A percentile compares a stretch with the other conserved stretches of the same genome.
phyloP scores from a whole-genome alignment of 495 filamentous ascomycete species.

The Podospora tetraspora region DNA sequence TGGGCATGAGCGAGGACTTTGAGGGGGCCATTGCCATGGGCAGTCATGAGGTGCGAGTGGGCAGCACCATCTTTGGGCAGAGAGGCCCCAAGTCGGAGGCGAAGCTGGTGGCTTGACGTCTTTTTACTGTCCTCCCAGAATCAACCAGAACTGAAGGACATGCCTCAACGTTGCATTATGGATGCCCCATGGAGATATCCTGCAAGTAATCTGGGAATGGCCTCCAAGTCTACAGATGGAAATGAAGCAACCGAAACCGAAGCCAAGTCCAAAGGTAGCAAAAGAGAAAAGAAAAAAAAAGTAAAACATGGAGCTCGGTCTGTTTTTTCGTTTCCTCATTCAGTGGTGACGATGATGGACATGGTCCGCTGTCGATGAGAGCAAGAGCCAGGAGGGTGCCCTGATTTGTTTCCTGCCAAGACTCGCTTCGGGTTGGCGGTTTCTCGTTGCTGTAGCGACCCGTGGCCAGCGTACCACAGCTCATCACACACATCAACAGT shows the following conservation, averaged over 20 bases:
- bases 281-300: background rate
- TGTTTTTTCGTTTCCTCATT: background rate
- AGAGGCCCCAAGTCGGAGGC: conserved; percentile 69
- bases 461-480: background rate
- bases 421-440: background rate
- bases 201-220: too few relatives aligned
- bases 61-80: conserved; percentile 87
- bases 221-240: too few relatives aligned
- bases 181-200: too few relatives aligned
- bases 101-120: conserved; percentile 41
- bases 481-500: conserved; percentile 27
- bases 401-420: background rate
- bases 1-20: conserved; percentile 91
- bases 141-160: background rate
- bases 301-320: background rate
- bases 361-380: background rate
- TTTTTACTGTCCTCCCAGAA: too few relatives aligned
- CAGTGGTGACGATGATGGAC: background rate
- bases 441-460: conserved; percentile 18
- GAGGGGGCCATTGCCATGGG: conserved; percentile 82
- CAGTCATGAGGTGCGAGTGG: conserved; percentile 89
- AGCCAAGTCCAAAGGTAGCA: too few relatives aligned
- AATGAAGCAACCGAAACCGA: too few relatives aligned
- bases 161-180: background rate
- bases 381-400: background rate